A percentile compares a stretch with the other conserved stretches of the same genome.
Evolutionary conservation across 202 grass and related monocot genomes (phyloP).

Genomic region (Musa balbisiana): DNA sequence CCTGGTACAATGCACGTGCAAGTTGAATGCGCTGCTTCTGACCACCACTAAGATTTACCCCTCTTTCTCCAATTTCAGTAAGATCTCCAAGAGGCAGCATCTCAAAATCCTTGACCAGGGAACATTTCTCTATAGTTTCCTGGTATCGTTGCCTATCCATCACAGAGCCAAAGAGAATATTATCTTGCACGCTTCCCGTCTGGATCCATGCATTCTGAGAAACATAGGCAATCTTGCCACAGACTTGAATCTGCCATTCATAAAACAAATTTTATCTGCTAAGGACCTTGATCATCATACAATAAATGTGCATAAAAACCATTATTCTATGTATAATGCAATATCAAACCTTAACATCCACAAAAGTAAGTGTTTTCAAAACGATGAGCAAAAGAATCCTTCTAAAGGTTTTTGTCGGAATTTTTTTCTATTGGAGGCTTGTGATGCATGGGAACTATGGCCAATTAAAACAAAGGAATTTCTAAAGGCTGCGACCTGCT

Average conservation of each 20-base stretch:
- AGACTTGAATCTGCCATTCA: slow-evolving; percentile 61
- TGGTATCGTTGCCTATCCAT: slow-evolving; percentile 65
- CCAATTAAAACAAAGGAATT: too few species aligned
- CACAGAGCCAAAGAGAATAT: slow-evolving; percentile 76
- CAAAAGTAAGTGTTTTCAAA: too few species aligned
- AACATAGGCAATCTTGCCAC: slow-evolving; percentile 73
- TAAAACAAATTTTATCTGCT: neutral
- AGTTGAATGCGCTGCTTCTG: slow-evolving; percentile 93
- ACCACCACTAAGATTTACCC: slow-evolving; percentile 88
- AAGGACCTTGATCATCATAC: too few species aligned
- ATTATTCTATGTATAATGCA: too few species aligned
- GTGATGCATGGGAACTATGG: too few species aligned
- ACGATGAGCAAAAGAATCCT: too few species aligned
- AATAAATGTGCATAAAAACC: too few species aligned
- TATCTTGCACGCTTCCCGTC: slow-evolving; percentile 74
- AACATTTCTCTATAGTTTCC: slow-evolving; percentile 66
- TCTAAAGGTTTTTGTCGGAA: too few species aligned
- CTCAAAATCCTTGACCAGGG: slow-evolving; percentile 74
- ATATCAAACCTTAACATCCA: too few species aligned
- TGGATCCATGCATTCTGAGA: slow-evolving; percentile 96
- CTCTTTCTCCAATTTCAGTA: slow-evolving; percentile 95
- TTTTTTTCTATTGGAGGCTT: too few species aligned
- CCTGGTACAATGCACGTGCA: slow-evolving; percentile 83
- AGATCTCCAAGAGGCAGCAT: slow-evolving; percentile 63
- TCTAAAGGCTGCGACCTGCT: too few species aligned